Base-by-base conservation (phyloP, 345 rosid species). In the Eucalyptus cladocalyx region DNA sequence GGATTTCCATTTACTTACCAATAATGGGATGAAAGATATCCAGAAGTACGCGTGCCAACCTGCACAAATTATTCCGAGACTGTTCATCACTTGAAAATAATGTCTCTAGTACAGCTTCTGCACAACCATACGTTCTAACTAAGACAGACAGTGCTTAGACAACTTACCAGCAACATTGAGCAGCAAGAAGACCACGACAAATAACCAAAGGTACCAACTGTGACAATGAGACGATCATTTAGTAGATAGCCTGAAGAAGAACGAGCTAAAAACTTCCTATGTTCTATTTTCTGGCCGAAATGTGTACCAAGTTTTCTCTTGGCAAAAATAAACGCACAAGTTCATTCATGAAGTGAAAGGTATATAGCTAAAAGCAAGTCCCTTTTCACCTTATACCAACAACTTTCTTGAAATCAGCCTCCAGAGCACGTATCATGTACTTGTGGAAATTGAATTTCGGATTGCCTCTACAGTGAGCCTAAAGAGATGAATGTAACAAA, bases 201-300 rank as follows among this genome's bases (percentile, higher is more conserved):
- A 96, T 58, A 96, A 72, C 99, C 99, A 97, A 60, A 97, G 99
- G 89, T 95, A 97, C 99, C 99, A 97, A 90, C 99, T 97, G 96
- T 92, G 47, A 76, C 28, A 23, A 40, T 28, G 48, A n/a, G 18
- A 85, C 30, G 15, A 89, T 48, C 42, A 32, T 50, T 86, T 86
- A 49, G 53, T 45, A 86, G 58, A 76, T 76, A 76, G 28, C 83
- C 47, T 11, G 83, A 76, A 11, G 43, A 69, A 34, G 83, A 76
- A 6, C 16, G 30, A 40, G 47, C 47, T 37, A 19, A 72, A 72
- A 72, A 19, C 45, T 37, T 76, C 16, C 83, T 40, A 3, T 11
- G 47, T 65, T 65, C 18, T 28, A 65, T 65, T 65, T 65, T n/a
- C 76, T n/a, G 37, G 40, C 21, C 76, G 1, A 65, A 65, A 65